A percentile compares a stretch with the other conserved stretches of the same genome.
Conservation (phyloP, 1,284 basidiomycete species). For the Cryptococcus amylolentus region DNA sequence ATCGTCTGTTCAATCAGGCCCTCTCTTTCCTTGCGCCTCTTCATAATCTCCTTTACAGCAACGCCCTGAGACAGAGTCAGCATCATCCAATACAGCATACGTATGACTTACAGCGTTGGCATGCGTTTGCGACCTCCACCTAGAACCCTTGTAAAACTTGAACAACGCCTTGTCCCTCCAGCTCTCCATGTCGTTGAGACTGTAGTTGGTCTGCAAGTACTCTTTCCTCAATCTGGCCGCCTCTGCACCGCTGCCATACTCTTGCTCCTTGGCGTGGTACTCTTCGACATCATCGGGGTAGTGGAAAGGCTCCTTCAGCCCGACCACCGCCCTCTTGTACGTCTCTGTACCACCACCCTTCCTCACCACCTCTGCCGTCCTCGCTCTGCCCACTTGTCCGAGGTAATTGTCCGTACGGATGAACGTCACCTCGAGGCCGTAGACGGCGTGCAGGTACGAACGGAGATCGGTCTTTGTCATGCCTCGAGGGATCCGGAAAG, state of each 20-base stretch:
- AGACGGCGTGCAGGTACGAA: slow-evolving; percentile 75
- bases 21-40: slow-evolving; percentile 35
- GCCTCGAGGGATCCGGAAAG: slow-evolving; percentile 76
- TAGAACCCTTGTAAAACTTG: slow-evolving; percentile 42
- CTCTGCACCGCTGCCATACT: slow-evolving; percentile 39
- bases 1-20: background rate
- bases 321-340: slow-evolving; percentile 85
- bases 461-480: slow-evolving; percentile 90
- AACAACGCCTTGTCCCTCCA: slow-evolving; percentile 32
- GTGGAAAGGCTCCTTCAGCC: slow-evolving; percentile 84
- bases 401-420: slow-evolving; percentile 88
- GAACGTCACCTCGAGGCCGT: slow-evolving; percentile 84
- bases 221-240: slow-evolving; percentile 58
- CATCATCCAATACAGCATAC: slow-evolving; percentile 2
- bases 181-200: slow-evolving; percentile 40
- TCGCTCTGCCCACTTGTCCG: slow-evolving; percentile 54
- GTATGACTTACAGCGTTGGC: slow-evolving; percentile 36
- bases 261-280: slow-evolving; percentile 53
- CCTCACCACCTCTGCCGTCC: slow-evolving; percentile 29
- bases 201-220: slow-evolving; percentile 61
- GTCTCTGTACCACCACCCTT: slow-evolving; percentile 52
- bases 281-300: slow-evolving; percentile 76
- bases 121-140: slow-evolving; percentile 42
- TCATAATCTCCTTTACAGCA: slow-evolving; percentile 43
- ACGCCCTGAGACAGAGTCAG: slow-evolving; percentile 33